Conservation (phyloP, 768 basidiomycete genomes). For the Rhodotorula paludigena region DNA sequence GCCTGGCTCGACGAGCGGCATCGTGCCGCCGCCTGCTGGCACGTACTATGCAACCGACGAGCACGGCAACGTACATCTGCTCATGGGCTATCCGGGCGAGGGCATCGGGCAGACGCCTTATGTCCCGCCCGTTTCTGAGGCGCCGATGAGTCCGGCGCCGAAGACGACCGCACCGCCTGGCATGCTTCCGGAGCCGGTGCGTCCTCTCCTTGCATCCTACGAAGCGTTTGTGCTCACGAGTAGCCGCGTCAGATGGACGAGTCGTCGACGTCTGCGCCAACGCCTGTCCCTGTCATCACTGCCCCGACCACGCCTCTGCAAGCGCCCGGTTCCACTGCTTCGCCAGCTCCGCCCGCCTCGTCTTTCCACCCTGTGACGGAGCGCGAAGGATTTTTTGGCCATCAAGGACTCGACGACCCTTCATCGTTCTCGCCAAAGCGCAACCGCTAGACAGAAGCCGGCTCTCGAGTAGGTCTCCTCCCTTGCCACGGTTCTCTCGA, state of each 20-base stretch:
- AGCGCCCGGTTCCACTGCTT: background rate
- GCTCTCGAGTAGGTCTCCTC: too few species aligned
- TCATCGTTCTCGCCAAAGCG: constrained; percentile 4
- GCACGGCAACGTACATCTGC: constrained; percentile 6
- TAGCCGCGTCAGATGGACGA: constrained; percentile 1
- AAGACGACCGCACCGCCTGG: background rate
- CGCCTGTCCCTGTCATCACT: background rate
- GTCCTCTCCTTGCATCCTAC: background rate
- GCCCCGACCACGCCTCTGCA: background rate
- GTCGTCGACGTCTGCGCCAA: background rate
- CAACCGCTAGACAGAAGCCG: too few species aligned
- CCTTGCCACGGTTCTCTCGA: background rate
- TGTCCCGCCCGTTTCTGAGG: background rate
- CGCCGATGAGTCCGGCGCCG: background rate
- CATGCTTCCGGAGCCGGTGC: constrained; percentile 18
- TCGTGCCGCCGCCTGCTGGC: background rate
- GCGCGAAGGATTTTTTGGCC: background rate
- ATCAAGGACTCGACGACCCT: constrained; percentile 20
- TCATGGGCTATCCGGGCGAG: constrained; percentile 1
- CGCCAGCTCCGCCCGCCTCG: background rate
- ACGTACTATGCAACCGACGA: constrained; percentile 5
- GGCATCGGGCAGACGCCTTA: background rate
- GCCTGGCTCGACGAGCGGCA: background rate
- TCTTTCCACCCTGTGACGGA: background rate
- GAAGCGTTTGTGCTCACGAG: background rate